Evolutionary conservation across 2,329 filamentous ascomycete genomes (phyloP), one percentile per base, ranked within the genome.

Genomic region (Colletotrichum neosansevieriae): DNA sequence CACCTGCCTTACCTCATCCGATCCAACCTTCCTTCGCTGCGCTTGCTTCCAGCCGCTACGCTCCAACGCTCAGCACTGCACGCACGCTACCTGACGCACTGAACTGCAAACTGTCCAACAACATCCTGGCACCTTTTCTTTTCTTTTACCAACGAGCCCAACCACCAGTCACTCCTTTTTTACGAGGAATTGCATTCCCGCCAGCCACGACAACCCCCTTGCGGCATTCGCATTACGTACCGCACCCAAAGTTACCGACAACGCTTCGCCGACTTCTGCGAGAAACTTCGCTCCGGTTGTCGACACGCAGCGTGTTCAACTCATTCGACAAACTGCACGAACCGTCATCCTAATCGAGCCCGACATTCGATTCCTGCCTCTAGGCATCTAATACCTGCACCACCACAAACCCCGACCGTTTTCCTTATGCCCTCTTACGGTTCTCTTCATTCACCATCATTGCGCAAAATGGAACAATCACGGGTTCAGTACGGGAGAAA

Each of bases 381-480:
- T n/a, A 56, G 61, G 66, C 66, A 66, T 42, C 36, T 57, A 56
- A 70, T 54, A 42, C 17, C 13, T 40, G 59, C 64, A 47, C 24
- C 15, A 13, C 42, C 40, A 15, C 38, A 40, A 49, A 64, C 45
- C 56, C 40, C 50, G 9, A 36, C 42, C 60, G 36, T 51, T 64
- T 80, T 82, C 82, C 82, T 82, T 87, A 94, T 93, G 91, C 91
- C 89, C 84, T 85, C 87, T 72, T 93, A 93, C 90, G 89, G 88
- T 79, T 92, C 90, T 73, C 82, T 90, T 70, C 84, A 87, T 78
- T 92, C 91, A 76, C 91, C 92, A 75, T 94, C 92, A 74, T 83
- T 94, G 76, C 85, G 84, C 81, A 94, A 94, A 90, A 94, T 94
- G 92, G 92, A 94, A 85, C 85, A 89, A 78, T 87, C 87, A 73